Evolutionary conservation across 805 yeast genomes (phyloP), one percentile per base, ranked within the genome.

Genomic region (Suhomyces tanzawaensis): DNA sequence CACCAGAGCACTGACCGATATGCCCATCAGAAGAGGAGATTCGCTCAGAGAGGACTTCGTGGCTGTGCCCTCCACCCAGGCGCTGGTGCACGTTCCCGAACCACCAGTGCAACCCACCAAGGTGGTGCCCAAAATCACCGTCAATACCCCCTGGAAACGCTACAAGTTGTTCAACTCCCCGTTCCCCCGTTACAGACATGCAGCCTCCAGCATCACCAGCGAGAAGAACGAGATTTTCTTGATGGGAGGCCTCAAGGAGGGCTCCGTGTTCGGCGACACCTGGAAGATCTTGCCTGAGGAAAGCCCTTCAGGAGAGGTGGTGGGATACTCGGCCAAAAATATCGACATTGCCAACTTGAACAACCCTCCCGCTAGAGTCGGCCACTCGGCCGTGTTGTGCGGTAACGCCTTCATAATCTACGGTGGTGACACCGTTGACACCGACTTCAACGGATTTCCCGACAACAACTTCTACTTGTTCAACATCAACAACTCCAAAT

Each of bases 191-290:
- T 89, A 88, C 58, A 82, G 97, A 50, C 98, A 91, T 62, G 87
- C 95, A 1, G 82, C 93, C 0, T 85, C 95, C 2, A 67, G 83
- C 17, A 66, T 79, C 17, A 75, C 88, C 4, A 81, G 93, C 11
- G 89, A 87, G 21, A 82, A 82, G 39, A 87, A 87, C 37, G 93
- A 88, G 43, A 66, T 89, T 15, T 88, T 79, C 57, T 73, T 93
- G 16, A 90, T 93, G 87, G 99, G 99, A 29, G 99, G 99, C 7
- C 70, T 93, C 34, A 83, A 90, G 55, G 96, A 90, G 37, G 86
- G 87, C 39, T 82, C 91, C 14, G 96, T 91, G 4, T 87, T 85
- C 60, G 96, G 96, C 33, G 99, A 93, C 59, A 80, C 95, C 47
- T 93, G 99, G 99, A 81, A 84, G 42, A 71, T 91, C 40, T 76